Percentiles rank a stretch among this genome's conserved stretches.
Conservation (phyloP, 2,329 filamentous ascomycete genomes). For the Grosmannia serpens region DNA sequence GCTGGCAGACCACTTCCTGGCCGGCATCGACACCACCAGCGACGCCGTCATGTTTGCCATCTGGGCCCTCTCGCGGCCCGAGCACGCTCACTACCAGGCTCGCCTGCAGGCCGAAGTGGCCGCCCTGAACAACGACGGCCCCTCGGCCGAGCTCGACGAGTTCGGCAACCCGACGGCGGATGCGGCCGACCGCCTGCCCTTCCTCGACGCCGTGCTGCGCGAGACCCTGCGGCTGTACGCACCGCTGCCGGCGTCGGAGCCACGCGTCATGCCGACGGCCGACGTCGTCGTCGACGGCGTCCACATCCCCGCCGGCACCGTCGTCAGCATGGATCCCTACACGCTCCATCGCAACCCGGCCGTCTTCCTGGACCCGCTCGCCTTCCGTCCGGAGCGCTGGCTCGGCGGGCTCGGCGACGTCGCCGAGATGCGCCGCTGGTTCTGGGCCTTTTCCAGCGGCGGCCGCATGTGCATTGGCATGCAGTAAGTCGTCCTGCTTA, state of each 20-base stretch:
- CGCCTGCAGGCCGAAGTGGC: constrained; percentile 30
- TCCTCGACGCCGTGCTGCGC: constrained; percentile 36
- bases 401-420: constrained; percentile 6
- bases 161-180: constrained; percentile 23
- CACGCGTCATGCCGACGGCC: constrained; percentile 24
- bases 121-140: background rate
- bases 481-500: constrained; percentile 4
- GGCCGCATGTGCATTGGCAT: constrained; percentile 55
- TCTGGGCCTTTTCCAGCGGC: constrained; percentile 59
- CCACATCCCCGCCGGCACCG: constrained; percentile 13
- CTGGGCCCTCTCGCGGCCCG: constrained; percentile 34
- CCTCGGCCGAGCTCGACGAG: constrained; percentile 14
- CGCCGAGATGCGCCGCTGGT: constrained; percentile 27
- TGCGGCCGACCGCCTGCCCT: constrained; percentile 26
- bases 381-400: constrained; percentile 17
- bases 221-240: constrained; percentile 38
- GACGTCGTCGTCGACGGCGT: constrained; percentile 18
- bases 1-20: constrained; percentile 39
- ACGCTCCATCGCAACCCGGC: constrained; percentile 16
- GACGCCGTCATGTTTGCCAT: constrained; percentile 39
- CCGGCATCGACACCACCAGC: constrained; percentile 36
- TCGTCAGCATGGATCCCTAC: constrained; percentile 15
- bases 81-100: constrained; percentile 29
- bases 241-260: constrained; percentile 39
- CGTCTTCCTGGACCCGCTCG: constrained; percentile 14